Evolutionary conservation across 1,284 basidiomycete species (phyloP).

Genomic region (Pseudozyma sp.): DNA sequence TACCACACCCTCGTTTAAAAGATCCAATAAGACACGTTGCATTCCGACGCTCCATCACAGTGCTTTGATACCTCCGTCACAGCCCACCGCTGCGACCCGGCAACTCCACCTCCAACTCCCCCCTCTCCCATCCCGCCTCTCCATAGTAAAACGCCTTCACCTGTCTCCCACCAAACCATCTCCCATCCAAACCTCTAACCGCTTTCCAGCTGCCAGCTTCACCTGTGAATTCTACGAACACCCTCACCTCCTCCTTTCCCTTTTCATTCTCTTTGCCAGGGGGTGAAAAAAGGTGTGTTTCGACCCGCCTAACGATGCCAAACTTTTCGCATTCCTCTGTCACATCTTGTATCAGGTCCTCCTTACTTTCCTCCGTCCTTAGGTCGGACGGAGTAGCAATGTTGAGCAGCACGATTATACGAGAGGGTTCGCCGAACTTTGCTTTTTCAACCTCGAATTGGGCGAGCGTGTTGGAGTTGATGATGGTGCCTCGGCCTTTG

Average conservation of each 20-base stretch:
- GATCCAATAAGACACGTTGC: too few species aligned
- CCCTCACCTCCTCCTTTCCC: conserved; percentile 21
- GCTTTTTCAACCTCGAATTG: background rate
- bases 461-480: background rate
- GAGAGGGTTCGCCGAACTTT: conserved; percentile 23
- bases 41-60: too few species aligned
- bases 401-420: conserved; percentile 29
- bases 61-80: too few species aligned
- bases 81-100: too few species aligned
- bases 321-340: conserved; percentile 52
- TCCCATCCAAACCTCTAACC: conserved; percentile 49
- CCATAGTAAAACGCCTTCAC: conserved; percentile 27
- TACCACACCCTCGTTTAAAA: too few species aligned
- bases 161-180: conserved; percentile 34
- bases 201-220: conserved; percentile 56
- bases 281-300: conserved; percentile 14
- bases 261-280: too few species aligned
- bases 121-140: background rate
- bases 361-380: background rate
- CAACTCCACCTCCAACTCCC: background rate
- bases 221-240: conserved; percentile 62
- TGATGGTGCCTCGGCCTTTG: conserved; percentile 6
- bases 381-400: conserved; percentile 15
- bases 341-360: conserved; percentile 21
- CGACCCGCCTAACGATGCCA: conserved; percentile 50